Base-by-base conservation (phyloP, 768 basidiomycete genomes). In the Podaxis sp. region DNA sequence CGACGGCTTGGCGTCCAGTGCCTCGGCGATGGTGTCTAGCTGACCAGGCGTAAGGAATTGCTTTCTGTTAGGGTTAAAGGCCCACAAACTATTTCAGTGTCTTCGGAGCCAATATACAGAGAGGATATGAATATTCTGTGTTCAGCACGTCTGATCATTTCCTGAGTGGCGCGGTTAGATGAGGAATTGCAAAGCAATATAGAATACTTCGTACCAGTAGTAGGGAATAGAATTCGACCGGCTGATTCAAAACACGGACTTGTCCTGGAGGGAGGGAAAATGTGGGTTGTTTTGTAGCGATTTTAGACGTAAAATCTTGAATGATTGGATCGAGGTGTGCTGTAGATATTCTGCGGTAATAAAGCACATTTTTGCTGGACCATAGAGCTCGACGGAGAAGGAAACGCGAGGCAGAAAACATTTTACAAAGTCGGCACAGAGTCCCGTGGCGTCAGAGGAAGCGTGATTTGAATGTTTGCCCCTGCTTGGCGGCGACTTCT, bases 91-190 rank as follows among this genome's bases (percentile, higher is more conserved):
- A 99, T 81, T 64, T 92, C 84, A 8, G 77, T 76, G 72, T 97
- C 94, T 56, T 87, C 82, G 11, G 87, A 82, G 12, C 94, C 94
- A 59, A 97, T 87, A 72, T 97, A 97, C 11, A 97, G 77, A 0
- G 93, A 93, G 0, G 96, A 97, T 30, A 99, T 82, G 70, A 96
- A 92, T 68, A 99, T 86, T 61, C 95, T 85, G 55, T 79, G 75
- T 61, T 86, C 84, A 0, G 96, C 96, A n/a, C 84, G 80, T 49
- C 77, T 77, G 57, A 99, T 87, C 82, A 93, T 88, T 63, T 84
- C 79, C 95, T 96, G 68, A 2, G 36, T 13, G 22, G 53, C 54
- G 26, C 28, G 56, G 24, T 61, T 54, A 28, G 42, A 12, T 8
- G 24, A 15, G 5, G 1, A 22, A 24, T 56, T 26, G 52, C 33